Base-by-base conservation (phyloP, 371 early-diverging fungal species). In the Coemansia sp. region DNA sequence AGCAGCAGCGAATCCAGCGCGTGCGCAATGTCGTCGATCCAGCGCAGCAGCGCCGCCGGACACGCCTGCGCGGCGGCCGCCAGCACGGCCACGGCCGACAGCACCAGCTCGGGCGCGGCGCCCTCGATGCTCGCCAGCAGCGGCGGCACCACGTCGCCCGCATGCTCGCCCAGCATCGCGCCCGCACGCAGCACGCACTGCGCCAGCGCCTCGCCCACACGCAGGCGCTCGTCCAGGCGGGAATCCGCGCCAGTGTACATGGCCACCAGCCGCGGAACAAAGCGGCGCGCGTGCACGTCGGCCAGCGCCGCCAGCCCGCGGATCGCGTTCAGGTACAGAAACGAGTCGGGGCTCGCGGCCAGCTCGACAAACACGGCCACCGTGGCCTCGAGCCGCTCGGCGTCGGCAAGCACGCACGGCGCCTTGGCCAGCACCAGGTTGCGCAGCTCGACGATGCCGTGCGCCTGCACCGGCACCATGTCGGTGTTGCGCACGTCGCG, bases 251-350 rank as follows among this genome's bases (percentile, higher is more conserved):
- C 69, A 20, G 20, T 20, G 72, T 95, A 94, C 45, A 89, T 84
- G 11, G 40, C 57, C 30, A 86, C 83, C 40, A 93, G 79, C 58
- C 83, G 85, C 35, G 69, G 63, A 45, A 95, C 80, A 39, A 92
- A 88, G 38, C 78, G 71, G 40, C 82, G 78, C 34, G 91, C 91
- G 66, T 91, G 87, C 7, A 83, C 81, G 67, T 94, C 95, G 5
- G 92, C 88, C 43, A 93, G 75, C 0, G 93, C 85, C 3, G 90
- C 83, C 7, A 93, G 78, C 0, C 94, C 92, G 57, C 90, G 90
- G 68, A 94, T 84, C 4, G 94, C 94, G 72, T 94, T 94, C 54
- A 94, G 81, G 63, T 94, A 93, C 30, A 94, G 86, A 61, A 88
- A 94, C 67, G 89, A 89, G 63, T 94, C 94, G 34, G 87, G 85